Evolutionary conservation across 1,284 basidiomycete species (phyloP).

Genomic region (Ustilago loliicola): DNA sequence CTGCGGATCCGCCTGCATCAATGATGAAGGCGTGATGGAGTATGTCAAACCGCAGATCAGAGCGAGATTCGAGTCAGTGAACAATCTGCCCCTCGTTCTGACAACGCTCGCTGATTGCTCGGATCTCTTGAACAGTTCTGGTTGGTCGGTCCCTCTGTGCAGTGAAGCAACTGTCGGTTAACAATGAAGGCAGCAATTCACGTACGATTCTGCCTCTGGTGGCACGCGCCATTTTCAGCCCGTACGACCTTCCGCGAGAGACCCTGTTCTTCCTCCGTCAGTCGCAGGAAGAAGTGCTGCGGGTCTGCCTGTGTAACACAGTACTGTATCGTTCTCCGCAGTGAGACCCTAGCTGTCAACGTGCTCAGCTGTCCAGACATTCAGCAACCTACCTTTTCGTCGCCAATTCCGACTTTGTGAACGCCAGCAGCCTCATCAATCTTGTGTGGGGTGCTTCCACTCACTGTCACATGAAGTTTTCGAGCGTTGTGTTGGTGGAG

Average conservation of each 20-base stretch:
- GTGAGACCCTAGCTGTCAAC: too few relatives aligned
- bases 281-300: too few relatives aligned
- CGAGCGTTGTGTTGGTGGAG: too few relatives aligned
- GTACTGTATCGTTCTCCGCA: too few relatives aligned
- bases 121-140: slow-evolving; percentile 1
- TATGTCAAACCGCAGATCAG: background rate
- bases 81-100: too few relatives aligned
- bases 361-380: too few relatives aligned
- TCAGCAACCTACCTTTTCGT: too few relatives aligned
- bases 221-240: background rate
- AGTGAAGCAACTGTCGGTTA: background rate
- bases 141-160: slow-evolving; percentile 6
- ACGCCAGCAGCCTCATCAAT: too few relatives aligned
- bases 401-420: too few relatives aligned
- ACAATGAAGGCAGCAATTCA: background rate
- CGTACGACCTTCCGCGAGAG: background rate
- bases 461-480: too few relatives aligned
- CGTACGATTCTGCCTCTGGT: slow-evolving; percentile 1
- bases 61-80: slow-evolving; percentile 12
- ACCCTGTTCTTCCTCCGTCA: background rate
- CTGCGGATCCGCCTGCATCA: background rate
- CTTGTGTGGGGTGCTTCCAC: too few relatives aligned
- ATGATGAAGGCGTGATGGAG: slow-evolving; percentile 24
- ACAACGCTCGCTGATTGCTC: background rate
- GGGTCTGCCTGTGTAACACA: too few relatives aligned